Base-by-base conservation (phyloP, 1,139 yeast species). In the Magnusiomyces ingens region DNA sequence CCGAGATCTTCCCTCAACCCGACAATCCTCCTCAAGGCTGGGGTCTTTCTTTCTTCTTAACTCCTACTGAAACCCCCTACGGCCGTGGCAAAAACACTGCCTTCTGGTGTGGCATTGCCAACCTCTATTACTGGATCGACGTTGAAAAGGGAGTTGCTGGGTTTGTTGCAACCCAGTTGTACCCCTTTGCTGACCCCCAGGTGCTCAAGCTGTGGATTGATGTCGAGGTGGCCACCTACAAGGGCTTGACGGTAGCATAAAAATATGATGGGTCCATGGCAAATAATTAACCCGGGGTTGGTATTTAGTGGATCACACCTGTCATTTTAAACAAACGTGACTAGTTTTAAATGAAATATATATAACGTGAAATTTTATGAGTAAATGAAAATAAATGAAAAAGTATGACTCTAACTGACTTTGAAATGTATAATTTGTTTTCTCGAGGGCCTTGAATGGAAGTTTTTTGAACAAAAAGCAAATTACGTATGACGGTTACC, bases 91-190 rank as follows among this genome's bases (percentile, higher is more conserved):
- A 61, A 13, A 74, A 75, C 0, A 60, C 75, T 3, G 58, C 72
- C 19, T 72, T 71, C 59, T 77, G 81, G 81, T 66, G 72, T 42
- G 80, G 80, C 0, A 63, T 76, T 53, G 77, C 76, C 22, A 77
- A 75, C 58, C 65, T 75, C 44, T 74, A 62, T 60, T 77, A 67
- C 62, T 77, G 80, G 80, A 64, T 76, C 18, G 81, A 77, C 57
- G 60, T 69, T 46, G 64, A 72, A 22, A 75, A 74, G 54, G 67
- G 69, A 15, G 61, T 76, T 40, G 79, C 72, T 1, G 81, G 79
- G 0, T 67, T 74, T 49, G 74, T 74, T 68, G 77, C 69, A 17
- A 61, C 72, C 13, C 78, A 75, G 55, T 57, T 75, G 3, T 64
- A 74, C 49, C 79, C 79, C 3, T 59, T 58, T 47, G 60, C 49